Conservation (phyloP, 2,329 filamentous ascomycete genomes). For the Trichoderma lentiforme region DNA sequence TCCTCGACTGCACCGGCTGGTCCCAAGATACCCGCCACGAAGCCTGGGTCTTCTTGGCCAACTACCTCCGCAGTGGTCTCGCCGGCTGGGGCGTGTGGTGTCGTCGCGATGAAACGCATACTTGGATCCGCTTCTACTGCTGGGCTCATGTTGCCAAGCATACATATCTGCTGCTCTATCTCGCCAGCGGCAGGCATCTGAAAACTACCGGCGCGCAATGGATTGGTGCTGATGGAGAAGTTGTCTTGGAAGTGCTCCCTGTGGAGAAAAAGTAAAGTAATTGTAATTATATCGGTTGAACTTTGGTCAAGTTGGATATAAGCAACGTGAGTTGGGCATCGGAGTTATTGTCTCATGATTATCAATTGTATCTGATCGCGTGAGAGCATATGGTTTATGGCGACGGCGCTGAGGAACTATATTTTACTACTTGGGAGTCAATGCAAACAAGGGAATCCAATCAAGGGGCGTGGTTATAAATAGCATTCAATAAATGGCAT, state of each 20-base stretch:
- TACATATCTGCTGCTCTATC: slow-evolving; percentile 70
- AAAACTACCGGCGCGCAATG: slow-evolving; percentile 58
- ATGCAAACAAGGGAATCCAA: not conserved
- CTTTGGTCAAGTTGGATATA: not conserved
- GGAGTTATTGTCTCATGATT: not conserved
- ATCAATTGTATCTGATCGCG: not conserved
- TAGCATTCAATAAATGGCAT: not conserved
- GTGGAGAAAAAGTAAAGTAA: slow-evolving; percentile 21
- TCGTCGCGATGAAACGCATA: slow-evolving; percentile 37
- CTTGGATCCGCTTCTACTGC: slow-evolving; percentile 65
- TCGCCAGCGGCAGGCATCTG: slow-evolving; percentile 64
- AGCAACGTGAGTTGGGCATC: not conserved
- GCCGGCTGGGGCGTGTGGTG: slow-evolving; percentile 68
- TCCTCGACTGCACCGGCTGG: slow-evolving; percentile 59
- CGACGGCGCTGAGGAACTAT: not conserved
- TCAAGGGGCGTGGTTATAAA: not conserved
- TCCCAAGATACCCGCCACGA: slow-evolving; percentile 42
- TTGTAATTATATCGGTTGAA: not conserved
- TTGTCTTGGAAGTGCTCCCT: slow-evolving; percentile 42
- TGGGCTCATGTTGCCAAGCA: slow-evolving; percentile 74
- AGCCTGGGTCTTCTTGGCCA: slow-evolving; percentile 61
- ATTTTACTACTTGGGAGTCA: not conserved
- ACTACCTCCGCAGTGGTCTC: slow-evolving; percentile 55
- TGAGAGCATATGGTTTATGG: not conserved
- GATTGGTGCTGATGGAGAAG: slow-evolving; percentile 60